Evolutionary conservation across 495 filamentous ascomycete genomes (phyloP).

Genomic region (Daldinia bambusicola): DNA sequence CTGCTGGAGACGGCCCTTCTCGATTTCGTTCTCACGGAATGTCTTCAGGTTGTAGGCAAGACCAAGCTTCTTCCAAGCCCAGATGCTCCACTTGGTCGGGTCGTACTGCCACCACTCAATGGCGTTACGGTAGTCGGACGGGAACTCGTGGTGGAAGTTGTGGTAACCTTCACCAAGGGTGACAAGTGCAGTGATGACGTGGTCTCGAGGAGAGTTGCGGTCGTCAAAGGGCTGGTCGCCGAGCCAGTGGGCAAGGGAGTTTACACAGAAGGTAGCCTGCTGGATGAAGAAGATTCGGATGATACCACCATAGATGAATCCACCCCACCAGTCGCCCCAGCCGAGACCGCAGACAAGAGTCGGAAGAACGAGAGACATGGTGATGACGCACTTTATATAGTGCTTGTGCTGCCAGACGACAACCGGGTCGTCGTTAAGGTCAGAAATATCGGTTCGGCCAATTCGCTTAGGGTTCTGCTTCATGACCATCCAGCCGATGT

Average conservation of each 20-base stretch:
- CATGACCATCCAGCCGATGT: constrained; percentile 93
- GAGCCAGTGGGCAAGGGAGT: constrained; percentile 98
- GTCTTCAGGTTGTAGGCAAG: constrained; percentile 96
- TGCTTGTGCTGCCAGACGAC: constrained; percentile 95
- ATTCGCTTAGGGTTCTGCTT: constrained; percentile 94
- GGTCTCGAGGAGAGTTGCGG: constrained; percentile 97
- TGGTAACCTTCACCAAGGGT: constrained; percentile 99
- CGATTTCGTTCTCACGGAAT: constrained; percentile 97
- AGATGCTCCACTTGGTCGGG: constrained; percentile 98
- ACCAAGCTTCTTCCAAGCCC: constrained; percentile 90
- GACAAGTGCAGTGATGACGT: constrained; percentile 92
- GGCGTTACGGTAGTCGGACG: constrained; percentile 98
- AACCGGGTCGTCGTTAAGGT: constrained; percentile 93
- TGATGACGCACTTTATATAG: constrained; percentile 88
- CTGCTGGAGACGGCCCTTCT: constrained; percentile 98
- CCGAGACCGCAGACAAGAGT: constrained; percentile 83
- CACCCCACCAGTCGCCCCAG: constrained; percentile 91
- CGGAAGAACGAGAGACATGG: constrained; percentile 89
- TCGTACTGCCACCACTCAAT: constrained; percentile 99
- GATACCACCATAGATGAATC: constrained; percentile 94
- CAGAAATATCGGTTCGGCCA: constrained; percentile 95
- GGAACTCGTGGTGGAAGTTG: constrained; percentile 99
- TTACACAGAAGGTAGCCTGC: constrained; percentile 99
- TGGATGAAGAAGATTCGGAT: constrained; percentile 97
- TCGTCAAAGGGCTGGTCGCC: constrained; percentile 99